These are phyloP conservation scores for Cunninghamia lanceolata DNA, from an alignment of 75 land plant genomes.

Conservation along the genomic window DNA sequence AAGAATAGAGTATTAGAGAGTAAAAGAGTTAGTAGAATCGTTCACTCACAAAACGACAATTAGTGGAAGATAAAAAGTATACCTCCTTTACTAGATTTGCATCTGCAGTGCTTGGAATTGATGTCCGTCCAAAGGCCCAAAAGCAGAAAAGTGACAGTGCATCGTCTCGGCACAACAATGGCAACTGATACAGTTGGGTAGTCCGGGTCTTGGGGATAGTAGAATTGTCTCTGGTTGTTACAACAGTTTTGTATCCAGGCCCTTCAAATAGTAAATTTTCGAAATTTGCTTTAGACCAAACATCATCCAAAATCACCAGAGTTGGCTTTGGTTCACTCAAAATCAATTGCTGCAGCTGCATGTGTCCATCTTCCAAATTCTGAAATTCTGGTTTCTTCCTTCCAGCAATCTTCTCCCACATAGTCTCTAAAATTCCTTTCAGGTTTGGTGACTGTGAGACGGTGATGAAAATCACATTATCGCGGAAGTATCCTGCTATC, in stretches of 20 bases:
- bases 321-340: not conserved
- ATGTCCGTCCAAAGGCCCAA: slow-evolving; percentile 37
- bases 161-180: slow-evolving; percentile 37
- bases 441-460: slow-evolving; percentile 53
- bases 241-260: slow-evolving; percentile 39
- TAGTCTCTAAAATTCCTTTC: not conserved
- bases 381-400: not conserved
- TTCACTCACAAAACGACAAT: too few relatives aligned
- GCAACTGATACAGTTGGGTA: slow-evolving; percentile 22
- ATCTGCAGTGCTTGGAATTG: slow-evolving; percentile 29
- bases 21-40: too few relatives aligned
- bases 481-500: slow-evolving; percentile 31
- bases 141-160: slow-evolving; percentile 45
- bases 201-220: slow-evolving; percentile 23
- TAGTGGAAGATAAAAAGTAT: too few relatives aligned
- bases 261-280: slow-evolving; percentile 30
- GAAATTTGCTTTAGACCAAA: slow-evolving; percentile 43
- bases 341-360: not conserved
- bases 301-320: slow-evolving; percentile 53
- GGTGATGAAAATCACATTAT: slow-evolving; percentile 40
- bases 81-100: slow-evolving; percentile 44
- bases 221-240: slow-evolving; percentile 29
- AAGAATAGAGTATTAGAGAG: too few relatives aligned
- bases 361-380: not conserved
- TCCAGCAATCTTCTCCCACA: slow-evolving; percentile 23